A percentile compares a stretch with the other conserved stretches of the same genome.
Evolutionary conservation across 805 yeast species (phyloP).

Genomic region (Metschnikowia hibisci): DNA sequence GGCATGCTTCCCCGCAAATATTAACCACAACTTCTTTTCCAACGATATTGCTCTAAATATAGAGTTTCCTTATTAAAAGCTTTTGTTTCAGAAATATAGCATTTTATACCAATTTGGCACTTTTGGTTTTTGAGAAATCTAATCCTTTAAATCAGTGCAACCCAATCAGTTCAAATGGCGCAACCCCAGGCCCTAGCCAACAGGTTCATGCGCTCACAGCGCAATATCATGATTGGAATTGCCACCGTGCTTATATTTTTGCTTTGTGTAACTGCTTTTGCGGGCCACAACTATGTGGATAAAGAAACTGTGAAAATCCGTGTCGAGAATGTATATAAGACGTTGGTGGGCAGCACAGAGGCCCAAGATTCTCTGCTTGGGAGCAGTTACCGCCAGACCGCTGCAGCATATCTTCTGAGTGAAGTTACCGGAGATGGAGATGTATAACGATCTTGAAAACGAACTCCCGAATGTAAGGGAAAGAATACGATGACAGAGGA

Average conservation of each 20-base stretch:
- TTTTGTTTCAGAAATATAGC: too few relatives aligned
- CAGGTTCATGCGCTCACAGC: slow-evolving; percentile 32
- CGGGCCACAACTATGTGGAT: slow-evolving; percentile 26
- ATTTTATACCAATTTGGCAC: too few relatives aligned
- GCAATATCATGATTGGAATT: slow-evolving; percentile 23
- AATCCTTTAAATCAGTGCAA: too few relatives aligned
- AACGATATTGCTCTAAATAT: too few relatives aligned
- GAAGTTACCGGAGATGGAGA: not conserved
- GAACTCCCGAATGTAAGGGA: too few relatives aligned
- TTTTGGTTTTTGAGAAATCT: too few relatives aligned
- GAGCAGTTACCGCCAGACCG: not conserved
- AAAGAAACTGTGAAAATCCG: slow-evolving; percentile 3
- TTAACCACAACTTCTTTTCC: too few relatives aligned
- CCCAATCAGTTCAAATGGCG: not conserved
- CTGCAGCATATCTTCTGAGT: not conserved
- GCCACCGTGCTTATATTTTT: slow-evolving; percentile 22
- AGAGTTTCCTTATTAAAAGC: too few relatives aligned
- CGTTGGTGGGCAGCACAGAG: slow-evolving; percentile 3
- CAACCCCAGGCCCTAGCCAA: slow-evolving; percentile 18
- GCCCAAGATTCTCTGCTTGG: not conserved
- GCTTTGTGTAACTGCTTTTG: slow-evolving; percentile 25
- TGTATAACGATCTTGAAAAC: too few relatives aligned
- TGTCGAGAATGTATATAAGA: slow-evolving; percentile 3
- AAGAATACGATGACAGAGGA: too few relatives aligned
- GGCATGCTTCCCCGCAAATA: too few relatives aligned